These are phyloP conservation scores for Corylus heterophylla DNA, from an alignment of 306 rosid genomes.

Conservation along the genomic window DNA sequence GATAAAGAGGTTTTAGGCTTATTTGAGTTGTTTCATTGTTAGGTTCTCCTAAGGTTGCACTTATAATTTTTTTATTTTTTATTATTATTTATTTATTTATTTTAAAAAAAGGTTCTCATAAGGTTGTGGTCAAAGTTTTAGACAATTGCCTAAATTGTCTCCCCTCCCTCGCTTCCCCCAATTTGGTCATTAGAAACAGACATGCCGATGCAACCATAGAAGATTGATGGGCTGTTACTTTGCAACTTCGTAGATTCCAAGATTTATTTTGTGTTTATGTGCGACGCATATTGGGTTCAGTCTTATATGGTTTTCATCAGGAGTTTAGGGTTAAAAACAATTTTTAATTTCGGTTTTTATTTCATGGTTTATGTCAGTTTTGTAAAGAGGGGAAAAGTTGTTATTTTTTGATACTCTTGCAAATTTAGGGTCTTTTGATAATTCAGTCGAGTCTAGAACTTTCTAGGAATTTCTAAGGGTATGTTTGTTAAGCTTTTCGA, in stretches of 20 bases:
- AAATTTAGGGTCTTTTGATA: neutral
- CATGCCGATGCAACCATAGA: neutral
- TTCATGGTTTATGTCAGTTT: neutral
- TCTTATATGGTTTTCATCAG: no score
- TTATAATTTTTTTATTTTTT: no score
- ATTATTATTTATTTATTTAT: no score
- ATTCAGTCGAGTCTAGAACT: neutral
- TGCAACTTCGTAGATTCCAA: no score
- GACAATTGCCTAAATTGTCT: neutral
- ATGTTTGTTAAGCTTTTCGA: no score
- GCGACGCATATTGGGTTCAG: no score
- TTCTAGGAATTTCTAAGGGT: no score
- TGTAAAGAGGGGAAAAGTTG: neutral
- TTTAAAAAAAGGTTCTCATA: neutral
- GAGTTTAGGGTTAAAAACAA: no score
- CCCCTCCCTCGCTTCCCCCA: neutral
- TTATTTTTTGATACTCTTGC: neutral
- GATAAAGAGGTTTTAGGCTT: neutral
- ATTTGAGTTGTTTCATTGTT: neutral
- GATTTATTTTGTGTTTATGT: no score
- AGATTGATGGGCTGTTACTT: neutral
- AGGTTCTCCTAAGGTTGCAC: neutral
- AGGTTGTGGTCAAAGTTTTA: conserved; percentile 1
- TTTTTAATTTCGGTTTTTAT: no score
- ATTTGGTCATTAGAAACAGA: no score